A percentile compares a stretch with the other conserved stretches of the same genome.
Evolutionary conservation across 164 flowering plant species (phyloP).

Genomic region (Echeveria elegans): DNA sequence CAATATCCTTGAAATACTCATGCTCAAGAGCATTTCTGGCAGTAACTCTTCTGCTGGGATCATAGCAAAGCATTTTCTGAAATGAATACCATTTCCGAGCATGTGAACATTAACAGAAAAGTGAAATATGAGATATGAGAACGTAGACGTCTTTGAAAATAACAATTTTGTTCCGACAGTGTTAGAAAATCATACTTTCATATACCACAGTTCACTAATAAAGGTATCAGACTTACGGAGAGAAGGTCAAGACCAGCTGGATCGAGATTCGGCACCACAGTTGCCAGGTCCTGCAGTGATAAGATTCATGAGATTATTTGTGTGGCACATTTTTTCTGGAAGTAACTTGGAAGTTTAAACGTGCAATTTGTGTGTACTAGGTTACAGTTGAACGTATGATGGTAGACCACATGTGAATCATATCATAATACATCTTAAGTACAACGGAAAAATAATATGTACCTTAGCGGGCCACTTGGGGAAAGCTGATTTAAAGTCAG

Average conservation of each 20-base stretch:
- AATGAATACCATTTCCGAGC: not conserved
- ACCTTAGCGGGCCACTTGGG: slow-evolving; percentile 93
- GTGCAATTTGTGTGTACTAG: not conserved
- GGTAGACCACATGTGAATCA: not conserved
- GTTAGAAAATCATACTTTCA: not conserved
- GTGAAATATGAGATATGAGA: not conserved
- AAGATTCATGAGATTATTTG: not conserved
- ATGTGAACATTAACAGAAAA: not conserved
- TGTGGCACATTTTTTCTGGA: not conserved
- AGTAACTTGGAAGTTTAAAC: too few relatives aligned
- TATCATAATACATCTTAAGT: not conserved
- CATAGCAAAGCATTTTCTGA: slow-evolving; percentile 93
- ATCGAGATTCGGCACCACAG: slow-evolving; percentile 72
- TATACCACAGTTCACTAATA: not conserved
- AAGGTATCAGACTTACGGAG: slow-evolving; percentile 39
- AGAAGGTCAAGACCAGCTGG: slow-evolving; percentile 84
- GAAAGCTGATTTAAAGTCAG: slow-evolving; percentile 81
- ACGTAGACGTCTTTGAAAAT: not conserved
- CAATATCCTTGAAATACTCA: slow-evolving; percentile 82
- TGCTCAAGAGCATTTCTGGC: slow-evolving; percentile 88
- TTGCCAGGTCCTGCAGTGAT: slow-evolving; percentile 51
- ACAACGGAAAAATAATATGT: not conserved
- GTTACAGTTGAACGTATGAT: not conserved
- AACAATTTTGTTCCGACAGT: not conserved
- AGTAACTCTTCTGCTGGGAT: slow-evolving; percentile 83